Evolutionary conservation across 805 yeast species (phyloP).

Genomic region (Metschnikowia picachoensis): DNA sequence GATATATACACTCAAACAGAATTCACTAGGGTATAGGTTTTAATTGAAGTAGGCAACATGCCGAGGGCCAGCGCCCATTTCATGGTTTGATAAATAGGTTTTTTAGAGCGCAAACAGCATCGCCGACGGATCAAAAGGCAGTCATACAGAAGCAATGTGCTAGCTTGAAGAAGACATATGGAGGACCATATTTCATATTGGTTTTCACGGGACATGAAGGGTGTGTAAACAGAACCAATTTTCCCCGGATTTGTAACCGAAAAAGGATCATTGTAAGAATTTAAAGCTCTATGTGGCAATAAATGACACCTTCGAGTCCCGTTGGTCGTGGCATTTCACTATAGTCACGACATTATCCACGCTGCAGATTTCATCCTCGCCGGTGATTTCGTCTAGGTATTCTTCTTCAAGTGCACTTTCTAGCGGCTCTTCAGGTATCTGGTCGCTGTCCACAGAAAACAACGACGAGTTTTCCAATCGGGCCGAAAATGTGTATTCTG

Average conservation of each 20-base stretch:
- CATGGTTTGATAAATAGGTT: no score
- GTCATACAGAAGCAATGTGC: no score
- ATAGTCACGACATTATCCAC: conserved; percentile 26
- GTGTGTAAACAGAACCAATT: no score
- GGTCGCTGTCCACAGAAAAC: conserved; percentile 7
- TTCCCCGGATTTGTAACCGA: not conserved
- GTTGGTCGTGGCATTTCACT: conserved; percentile 17
- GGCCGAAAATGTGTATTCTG: conserved; percentile 8
- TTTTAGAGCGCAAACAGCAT: no score
- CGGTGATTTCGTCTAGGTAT: conserved; percentile 19
- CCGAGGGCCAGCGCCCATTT: no score
- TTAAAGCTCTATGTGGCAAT: not conserved
- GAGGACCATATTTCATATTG: no score
- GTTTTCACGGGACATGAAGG: no score
- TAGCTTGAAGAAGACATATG: no score
- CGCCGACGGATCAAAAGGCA: no score
- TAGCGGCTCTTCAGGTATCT: not conserved
- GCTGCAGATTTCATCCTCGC: conserved; percentile 18
- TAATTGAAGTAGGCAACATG: no score
- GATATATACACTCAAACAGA: no score
- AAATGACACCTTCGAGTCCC: conserved; percentile 13
- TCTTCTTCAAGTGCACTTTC: conserved; percentile 11
- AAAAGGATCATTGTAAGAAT: not conserved
- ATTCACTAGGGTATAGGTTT: no score
- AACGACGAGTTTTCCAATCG: conserved; percentile 12